Evolutionary conservation across 2,329 filamentous ascomycete species (phyloP).

Genomic region (Exophiala sideris): DNA sequence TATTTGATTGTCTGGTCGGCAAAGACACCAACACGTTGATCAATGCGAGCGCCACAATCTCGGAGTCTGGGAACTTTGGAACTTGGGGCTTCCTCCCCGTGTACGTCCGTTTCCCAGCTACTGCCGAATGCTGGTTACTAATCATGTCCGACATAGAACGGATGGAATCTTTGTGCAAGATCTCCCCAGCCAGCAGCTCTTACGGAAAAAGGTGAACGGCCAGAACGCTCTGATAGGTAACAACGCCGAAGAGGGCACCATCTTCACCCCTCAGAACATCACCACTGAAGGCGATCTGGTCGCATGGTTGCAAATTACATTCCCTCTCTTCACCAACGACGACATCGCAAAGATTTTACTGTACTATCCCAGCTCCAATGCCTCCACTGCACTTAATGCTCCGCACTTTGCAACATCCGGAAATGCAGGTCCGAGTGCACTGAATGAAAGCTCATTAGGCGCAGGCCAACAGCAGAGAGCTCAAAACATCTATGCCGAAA

Average conservation of each 20-base stretch:
- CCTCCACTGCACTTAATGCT: constrained; percentile 25
- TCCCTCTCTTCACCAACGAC: constrained; percentile 40
- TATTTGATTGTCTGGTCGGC: constrained; percentile 44
- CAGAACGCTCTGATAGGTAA: constrained; percentile 39
- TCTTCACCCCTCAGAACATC: constrained; percentile 47
- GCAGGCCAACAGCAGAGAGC: constrained; percentile 56
- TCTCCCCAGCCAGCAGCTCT: constrained; percentile 38
- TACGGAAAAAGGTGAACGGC: constrained; percentile 38
- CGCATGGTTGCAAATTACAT: constrained; percentile 40
- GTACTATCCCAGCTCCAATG: constrained; percentile 37
- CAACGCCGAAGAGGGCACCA: constrained; percentile 51
- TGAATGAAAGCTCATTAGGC: constrained; percentile 49
- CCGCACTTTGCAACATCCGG: constrained; percentile 40
- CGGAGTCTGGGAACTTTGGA: constrained; percentile 36
- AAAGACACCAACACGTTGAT: constrained; percentile 38
- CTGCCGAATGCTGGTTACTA: neutral
- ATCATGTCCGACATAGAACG: constrained; percentile 25
- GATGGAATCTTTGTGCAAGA: constrained; percentile 42
- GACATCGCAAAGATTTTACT: constrained; percentile 40
- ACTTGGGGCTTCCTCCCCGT: constrained; percentile 46
- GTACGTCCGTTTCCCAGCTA: neutral
- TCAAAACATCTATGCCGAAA: constrained; percentile 53
- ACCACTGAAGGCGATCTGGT: constrained; percentile 40
- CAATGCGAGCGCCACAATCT: constrained; percentile 37
- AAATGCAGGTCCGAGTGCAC: constrained; percentile 42